Conservation (phyloP, 257 asterid genomes). For the Ehretia macrophylla region DNA sequence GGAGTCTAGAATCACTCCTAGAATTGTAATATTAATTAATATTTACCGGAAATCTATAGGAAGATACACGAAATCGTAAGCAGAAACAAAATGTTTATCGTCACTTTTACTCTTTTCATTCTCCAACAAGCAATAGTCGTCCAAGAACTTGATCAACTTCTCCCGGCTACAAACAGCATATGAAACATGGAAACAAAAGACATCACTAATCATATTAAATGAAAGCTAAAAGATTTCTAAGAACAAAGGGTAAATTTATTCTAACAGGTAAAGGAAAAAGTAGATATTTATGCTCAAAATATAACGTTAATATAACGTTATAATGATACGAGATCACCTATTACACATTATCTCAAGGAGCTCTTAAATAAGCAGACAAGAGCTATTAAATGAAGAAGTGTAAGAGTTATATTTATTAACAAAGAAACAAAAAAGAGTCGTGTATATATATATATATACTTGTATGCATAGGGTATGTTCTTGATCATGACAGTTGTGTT, state of each 20-base stretch:
- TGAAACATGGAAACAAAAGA: not conserved
- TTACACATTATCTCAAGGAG: too few relatives aligned
- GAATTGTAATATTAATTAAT: not conserved
- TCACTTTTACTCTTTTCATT: constrained; percentile 19
- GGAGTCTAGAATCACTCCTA: not conserved
- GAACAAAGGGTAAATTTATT: not conserved
- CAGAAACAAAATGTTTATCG: not conserved
- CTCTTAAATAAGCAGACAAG: not conserved
- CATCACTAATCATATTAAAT: not conserved
- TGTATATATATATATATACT: constrained; percentile 28
- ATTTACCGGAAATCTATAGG: constrained; percentile 71
- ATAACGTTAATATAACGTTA: too few relatives aligned
- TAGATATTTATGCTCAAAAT: too few relatives aligned
- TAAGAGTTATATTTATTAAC: not conserved
- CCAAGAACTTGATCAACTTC: constrained; percentile 34
- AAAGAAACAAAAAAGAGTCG: not conserved
- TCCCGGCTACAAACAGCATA: constrained; percentile 31
- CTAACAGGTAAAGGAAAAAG: too few relatives aligned
- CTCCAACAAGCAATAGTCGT: constrained; percentile 35
- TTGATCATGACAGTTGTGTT: constrained; percentile 57
- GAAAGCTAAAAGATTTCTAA: not conserved
- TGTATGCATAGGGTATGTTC: constrained; percentile 50
- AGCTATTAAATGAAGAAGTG: not conserved
- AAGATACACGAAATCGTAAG: constrained; percentile 65
- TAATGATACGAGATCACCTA: too few relatives aligned